A percentile compares a stretch with the other conserved stretches of the same genome.
phyloP scores from a whole-genome alignment of 371 early-diverging fungal genomes.

The Rhizopus microsporus region DNA sequence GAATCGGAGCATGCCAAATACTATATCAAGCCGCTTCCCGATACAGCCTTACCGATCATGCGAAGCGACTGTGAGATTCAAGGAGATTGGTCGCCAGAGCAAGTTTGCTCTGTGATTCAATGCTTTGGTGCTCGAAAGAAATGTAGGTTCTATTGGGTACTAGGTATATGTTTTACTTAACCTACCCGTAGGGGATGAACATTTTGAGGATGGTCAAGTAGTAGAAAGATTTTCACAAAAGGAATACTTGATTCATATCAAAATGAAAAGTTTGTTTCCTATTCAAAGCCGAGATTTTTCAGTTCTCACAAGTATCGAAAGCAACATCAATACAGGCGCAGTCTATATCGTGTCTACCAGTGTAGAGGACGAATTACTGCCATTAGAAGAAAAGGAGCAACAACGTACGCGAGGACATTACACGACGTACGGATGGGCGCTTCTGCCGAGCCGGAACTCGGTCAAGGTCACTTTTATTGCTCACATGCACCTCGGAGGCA shows the following conservation, averaged over 20 bases:
- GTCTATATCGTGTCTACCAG: slow-evolving; percentile 59
- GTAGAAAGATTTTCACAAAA: slow-evolving; percentile 59
- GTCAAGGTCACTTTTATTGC: slow-evolving; percentile 50
- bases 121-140: slow-evolving; percentile 47
- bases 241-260: slow-evolving; percentile 53
- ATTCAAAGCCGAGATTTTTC: slow-evolving; percentile 58
- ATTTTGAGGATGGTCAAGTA: slow-evolving; percentile 52
- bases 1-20: slow-evolving; percentile 44
- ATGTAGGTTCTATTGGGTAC: slow-evolving; percentile 29
- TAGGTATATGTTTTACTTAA: background rate
- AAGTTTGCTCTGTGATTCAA: slow-evolving; percentile 52
- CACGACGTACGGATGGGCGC: slow-evolving; percentile 58
- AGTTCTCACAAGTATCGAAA: slow-evolving; percentile 50
- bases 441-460: slow-evolving; percentile 40
- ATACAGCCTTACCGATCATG: slow-evolving; percentile 50
- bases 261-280: slow-evolving; percentile 50
- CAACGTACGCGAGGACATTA: slow-evolving; percentile 50
- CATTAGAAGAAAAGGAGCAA: slow-evolving; percentile 10
- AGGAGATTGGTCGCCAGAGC: slow-evolving; percentile 56
- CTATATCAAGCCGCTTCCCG: slow-evolving; percentile 47
- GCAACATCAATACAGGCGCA: slow-evolving; percentile 52
- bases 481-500: slow-evolving; percentile 59
- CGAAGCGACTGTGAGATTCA: slow-evolving; percentile 50
- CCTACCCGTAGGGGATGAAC: slow-evolving; percentile 51
- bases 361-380: slow-evolving; percentile 47